Evolutionary conservation across 2,329 filamentous ascomycete species (phyloP), one percentile per base, ranked within the genome.

Genomic region (Aspergillus bombycis): DNA sequence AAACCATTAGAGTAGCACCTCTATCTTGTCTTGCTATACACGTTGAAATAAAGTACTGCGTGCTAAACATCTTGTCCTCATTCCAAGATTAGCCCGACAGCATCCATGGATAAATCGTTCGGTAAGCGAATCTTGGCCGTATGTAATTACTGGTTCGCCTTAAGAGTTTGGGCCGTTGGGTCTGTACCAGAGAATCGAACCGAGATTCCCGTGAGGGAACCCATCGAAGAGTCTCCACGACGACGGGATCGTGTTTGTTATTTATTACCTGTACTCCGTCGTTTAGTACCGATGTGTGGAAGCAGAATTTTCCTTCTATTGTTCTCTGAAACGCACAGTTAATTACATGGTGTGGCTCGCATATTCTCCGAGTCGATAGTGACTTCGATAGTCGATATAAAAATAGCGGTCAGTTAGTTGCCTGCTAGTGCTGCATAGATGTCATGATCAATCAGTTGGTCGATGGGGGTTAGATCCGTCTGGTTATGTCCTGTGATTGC

Each of bases 121-220:
- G 21, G 28, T 7, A 30, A 11, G 11, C 19, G 50, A 53, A 53
- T 30, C 30, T 30, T 12, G 50, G 34, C 10, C 3, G 19, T 21
- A 28, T 28, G 26, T 28, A 34, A 21, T 34, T 54, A 34, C 26
- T 34, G 10, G 30, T 36, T 32, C 10, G 10, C 23, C 30, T 54
- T 54, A 14, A 23, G 10, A 54, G 30, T 53, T 34, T 53, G 16
- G 50, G 30, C 28, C 28, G 50, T 34, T 54, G 30, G 50, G 21
- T 54, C 52, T 23, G 52, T 36, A 54, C 52, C 52, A 54, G 32
- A 32, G 9, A 34, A 21, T 30, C 30, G 52, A 21, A 23, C 52
- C 52, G 52, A 54, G 52, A 54, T 54, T 54, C 30, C 52, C 52
- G 52, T 54, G 50, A 53, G 50, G 50, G 11, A 52, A 34, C 26